phyloP scores from a whole-genome alignment of 2,329 filamentous ascomycete genomes.

The Colletotrichum spaethianum region DNA sequence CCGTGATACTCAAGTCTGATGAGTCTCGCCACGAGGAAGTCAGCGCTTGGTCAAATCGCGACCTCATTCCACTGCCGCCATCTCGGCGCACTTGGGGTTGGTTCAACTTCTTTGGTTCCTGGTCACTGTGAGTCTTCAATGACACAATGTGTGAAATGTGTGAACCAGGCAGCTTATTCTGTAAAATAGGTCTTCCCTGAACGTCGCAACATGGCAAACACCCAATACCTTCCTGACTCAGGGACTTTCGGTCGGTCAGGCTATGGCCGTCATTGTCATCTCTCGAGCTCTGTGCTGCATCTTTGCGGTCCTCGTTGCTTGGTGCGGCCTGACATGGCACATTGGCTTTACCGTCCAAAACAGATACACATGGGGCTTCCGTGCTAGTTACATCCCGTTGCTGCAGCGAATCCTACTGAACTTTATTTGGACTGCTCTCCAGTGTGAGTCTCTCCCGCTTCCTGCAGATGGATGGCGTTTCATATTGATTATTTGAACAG shows the following conservation, averaged over 20 bases:
- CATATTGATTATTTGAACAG: not conserved
- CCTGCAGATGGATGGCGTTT: not conserved
- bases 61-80: conserved; percentile 54
- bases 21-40: conserved; percentile 60
- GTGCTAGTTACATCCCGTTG: conserved; percentile 63
- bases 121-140: conserved; percentile 51
- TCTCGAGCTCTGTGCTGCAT: conserved; percentile 57
- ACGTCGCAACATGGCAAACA: conserved; percentile 62
- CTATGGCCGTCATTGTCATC: conserved; percentile 63
- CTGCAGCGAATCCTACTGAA: conserved; percentile 63
- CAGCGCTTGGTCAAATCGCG: conserved; percentile 63
- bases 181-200: conserved; percentile 47
- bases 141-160: not conserved
- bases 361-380: conserved; percentile 64
- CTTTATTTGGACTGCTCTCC: conserved; percentile 57
- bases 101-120: conserved; percentile 60
- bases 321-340: conserved; percentile 64
- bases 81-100: conserved; percentile 63
- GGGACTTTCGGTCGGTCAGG: conserved; percentile 62
- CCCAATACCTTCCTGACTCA: conserved; percentile 62
- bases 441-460: not conserved
- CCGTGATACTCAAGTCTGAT: conserved; percentile 54
- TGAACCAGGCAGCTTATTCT: not conserved
- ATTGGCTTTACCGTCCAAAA: conserved; percentile 66
- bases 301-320: conserved; percentile 61